Percentiles rank a stretch among this genome's conserved stretches.
Conservation (phyloP, 441 rosid genomes). For the Dalechampia spathulata region DNA sequence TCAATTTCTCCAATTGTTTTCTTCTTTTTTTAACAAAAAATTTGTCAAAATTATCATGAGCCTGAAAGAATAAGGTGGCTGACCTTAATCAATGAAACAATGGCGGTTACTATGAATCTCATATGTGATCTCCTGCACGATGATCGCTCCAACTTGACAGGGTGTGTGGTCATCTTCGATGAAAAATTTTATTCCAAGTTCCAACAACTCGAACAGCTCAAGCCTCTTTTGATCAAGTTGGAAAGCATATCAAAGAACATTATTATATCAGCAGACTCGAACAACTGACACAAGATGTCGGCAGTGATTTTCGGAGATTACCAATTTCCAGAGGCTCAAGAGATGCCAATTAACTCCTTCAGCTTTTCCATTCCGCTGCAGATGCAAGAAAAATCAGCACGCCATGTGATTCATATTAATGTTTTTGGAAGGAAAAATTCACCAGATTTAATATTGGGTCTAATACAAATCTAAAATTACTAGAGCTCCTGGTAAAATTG, state of each 20-base stretch:
- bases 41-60: neutral
- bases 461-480: neutral
- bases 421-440: neutral
- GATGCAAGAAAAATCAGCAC: slow-evolving; percentile 8
- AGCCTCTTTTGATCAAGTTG: neutral
- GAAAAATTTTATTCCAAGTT: neutral
- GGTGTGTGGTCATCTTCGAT: too few relatives aligned
- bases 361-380: slow-evolving; percentile 42
- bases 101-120: neutral
- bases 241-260: neutral
- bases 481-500: neutral
- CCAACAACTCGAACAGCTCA: neutral
- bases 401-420: too few relatives aligned
- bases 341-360: slow-evolving; percentile 30
- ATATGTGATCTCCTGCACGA: neutral
- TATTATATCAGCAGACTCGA: neutral
- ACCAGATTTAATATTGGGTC: too few relatives aligned
- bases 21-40: neutral
- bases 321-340: neutral
- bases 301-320: neutral
- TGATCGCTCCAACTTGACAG: neutral
- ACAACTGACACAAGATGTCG: neutral
- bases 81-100: neutral
- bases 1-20: too few relatives aligned
- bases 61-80: neutral